Evolutionary conservation across 768 basidiomycete species (phyloP), one percentile per base, ranked within the genome.

Genomic region (Leccinum olivaceopallidum): DNA sequence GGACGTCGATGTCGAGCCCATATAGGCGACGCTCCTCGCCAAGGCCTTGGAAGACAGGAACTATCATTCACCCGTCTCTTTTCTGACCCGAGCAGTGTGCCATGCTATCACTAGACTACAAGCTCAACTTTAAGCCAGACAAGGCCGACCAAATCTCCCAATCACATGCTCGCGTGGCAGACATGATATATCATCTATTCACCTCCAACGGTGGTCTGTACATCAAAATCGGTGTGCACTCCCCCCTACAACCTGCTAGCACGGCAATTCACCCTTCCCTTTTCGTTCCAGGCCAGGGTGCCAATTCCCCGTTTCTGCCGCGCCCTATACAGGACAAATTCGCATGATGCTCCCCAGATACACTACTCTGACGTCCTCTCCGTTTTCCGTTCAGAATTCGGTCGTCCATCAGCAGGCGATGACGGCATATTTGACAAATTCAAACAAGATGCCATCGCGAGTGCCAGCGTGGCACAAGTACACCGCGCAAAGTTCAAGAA

Each of bases 31-130:
- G 18, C 90, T 99, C 70, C 92, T 99, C 73, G 92, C 96, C 63
- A 98, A 97, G 78, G 96, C 97, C 42, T 88, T 99, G 57, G 95
- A 96, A 79, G 95, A 98, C 80, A 94, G 80, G 94, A 95, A 51
- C 83, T 98, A 56, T 30, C 28, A 30, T 30, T 30, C 28, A 30
- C 9, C n/a, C n/a, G 13, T 36, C 13, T 7, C 14, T 6, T 37
- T 37, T 37, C 37, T 37, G 37, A 37, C 14, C 37, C 37, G 37
- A 37, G 37, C 37, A 90, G 88, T 91, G 89, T 63, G 79, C 83
- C 13, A 69, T 85, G 60, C 88, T 92, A 52, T 88, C 88, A 6
- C 62, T 85, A 60, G 89, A 92, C 77, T 96, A 95, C 78, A 97
- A 98, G 70, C 72, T 89, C 56, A 95, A 95, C 75, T 97, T 96